phyloP scores from a whole-genome alignment of 2,329 filamentous ascomycete species.

The Apiospora marii region DNA sequence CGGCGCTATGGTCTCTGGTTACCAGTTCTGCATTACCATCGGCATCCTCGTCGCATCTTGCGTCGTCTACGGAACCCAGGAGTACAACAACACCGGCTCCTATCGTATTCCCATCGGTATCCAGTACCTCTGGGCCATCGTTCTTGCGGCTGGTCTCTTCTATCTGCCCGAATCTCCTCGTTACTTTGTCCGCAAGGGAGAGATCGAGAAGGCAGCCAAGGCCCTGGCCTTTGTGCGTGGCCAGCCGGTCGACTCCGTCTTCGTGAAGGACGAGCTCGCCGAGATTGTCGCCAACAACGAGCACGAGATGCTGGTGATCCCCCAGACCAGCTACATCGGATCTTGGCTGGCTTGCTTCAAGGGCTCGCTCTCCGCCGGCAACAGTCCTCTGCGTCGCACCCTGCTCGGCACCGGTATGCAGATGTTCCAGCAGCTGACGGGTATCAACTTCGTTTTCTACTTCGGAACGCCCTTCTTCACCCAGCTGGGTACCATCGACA shows the following conservation, averaged over 20 bases:
- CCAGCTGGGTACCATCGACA: slow-evolving; percentile 75
- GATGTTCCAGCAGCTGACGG: slow-evolving; percentile 63
- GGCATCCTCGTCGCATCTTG: slow-evolving; percentile 74
- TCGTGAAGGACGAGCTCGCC: slow-evolving; percentile 72
- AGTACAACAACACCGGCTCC: slow-evolving; percentile 64
- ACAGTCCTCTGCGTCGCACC: slow-evolving; percentile 65
- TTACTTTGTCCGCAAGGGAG: slow-evolving; percentile 74
- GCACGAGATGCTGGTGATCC: slow-evolving; percentile 70
- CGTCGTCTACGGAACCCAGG: slow-evolving; percentile 71
- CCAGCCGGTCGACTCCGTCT: slow-evolving; percentile 69
- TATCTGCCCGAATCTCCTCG: slow-evolving; percentile 71
- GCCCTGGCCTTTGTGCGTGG: slow-evolving; percentile 69
- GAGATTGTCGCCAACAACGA: slow-evolving; percentile 79
- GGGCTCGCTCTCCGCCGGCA: slow-evolving; percentile 61
- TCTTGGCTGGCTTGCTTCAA: slow-evolving; percentile 68
- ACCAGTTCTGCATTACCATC: slow-evolving; percentile 81
- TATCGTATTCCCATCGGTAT: slow-evolving; percentile 77
- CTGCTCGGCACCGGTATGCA: slow-evolving; percentile 64
- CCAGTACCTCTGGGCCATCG: slow-evolving; percentile 63
- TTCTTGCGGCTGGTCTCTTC: slow-evolving; percentile 48
- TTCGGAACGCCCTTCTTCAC: slow-evolving; percentile 87
- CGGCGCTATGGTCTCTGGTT: slow-evolving; percentile 76
- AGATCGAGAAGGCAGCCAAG: slow-evolving; percentile 64
- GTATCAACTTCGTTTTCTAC: slow-evolving; percentile 94
- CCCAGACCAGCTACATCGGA: slow-evolving; percentile 61